Base-by-base conservation (phyloP, 495 filamentous ascomycete species). In the Xylaria curta region DNA sequence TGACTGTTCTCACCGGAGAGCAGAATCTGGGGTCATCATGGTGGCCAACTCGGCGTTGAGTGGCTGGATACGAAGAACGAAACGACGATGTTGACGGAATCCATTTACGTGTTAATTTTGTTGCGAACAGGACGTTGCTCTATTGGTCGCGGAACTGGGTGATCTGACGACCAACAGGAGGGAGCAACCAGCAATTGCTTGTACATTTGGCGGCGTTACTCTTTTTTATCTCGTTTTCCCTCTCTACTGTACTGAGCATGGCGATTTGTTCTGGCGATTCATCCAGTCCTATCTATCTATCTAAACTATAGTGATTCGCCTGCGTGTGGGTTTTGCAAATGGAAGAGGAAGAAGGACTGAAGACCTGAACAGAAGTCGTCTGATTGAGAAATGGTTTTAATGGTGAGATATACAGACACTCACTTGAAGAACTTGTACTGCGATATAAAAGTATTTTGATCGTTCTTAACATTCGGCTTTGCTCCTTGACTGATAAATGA, bases 1-100 rank as follows among this genome's bases (percentile, higher is more conserved):
- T 79, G 59, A 75, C 46, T 77, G 77, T 76, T 76, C 68, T 51
- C 40, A 44, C 49, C 12, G 40, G 38, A 71, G 63, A 54, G 47
- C 62, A 72, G 54, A 60, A 72, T 44, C 56, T 31, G 38, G 63
- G 70, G 70, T 44, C 53, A 21, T 61, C 53, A 17, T 49, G 40
- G 63, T 58, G 26, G 70, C 63, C 64, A 67, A 67, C 54, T 58
- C 15, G 21, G 51, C 40, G n/a, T 61, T 26, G 19, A 15, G 38
- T 59, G 54, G 66, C 64, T 72, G 31, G 63, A 66, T n/a, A 67
- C 31, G 70, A 72, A 66, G 69, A 62, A 71, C 69, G 69, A 71
- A 72, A 61, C 62, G 53, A 72, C 54, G 70, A 72, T 58, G 70
- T 66, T 60, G 70, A 72, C 40, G 63, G 70, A 67, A 58, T 40